phyloP scores from a whole-genome alignment of 2,329 filamentous ascomycete genomes.

The Arthrinium phaeospermum region DNA sequence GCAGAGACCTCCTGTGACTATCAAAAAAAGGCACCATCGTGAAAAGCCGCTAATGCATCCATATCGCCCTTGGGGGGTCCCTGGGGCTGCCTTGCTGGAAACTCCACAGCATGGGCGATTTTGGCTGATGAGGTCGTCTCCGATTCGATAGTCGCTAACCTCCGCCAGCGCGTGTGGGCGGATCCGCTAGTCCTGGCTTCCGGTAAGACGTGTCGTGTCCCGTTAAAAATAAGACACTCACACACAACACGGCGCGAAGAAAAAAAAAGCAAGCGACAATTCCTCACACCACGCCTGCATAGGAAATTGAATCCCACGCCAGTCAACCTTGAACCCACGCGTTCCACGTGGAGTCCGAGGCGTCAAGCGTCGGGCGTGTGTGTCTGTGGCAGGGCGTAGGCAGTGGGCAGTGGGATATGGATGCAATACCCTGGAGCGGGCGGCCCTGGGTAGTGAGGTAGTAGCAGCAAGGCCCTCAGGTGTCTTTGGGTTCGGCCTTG shows the following conservation, averaged over 20 bases:
- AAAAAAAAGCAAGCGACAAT: background rate
- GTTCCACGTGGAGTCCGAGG: constrained; percentile 6
- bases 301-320: constrained; percentile 16
- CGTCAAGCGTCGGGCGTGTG: background rate
- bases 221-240: background rate
- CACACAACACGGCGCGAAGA: background rate
- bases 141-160: constrained; percentile 19
- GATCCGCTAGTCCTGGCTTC: constrained; percentile 18
- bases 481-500: too few relatives aligned
- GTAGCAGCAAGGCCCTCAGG: too few relatives aligned
- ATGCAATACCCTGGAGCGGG: too few relatives aligned
- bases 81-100: constrained; percentile 17
- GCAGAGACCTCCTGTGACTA: constrained; percentile 13
- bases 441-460: too few relatives aligned
- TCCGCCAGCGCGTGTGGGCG: constrained; percentile 15
- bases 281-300: constrained; percentile 12
- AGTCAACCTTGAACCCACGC: background rate
- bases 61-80: constrained; percentile 16
- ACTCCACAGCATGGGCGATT: constrained; percentile 11
- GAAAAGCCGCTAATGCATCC: constrained; percentile 19
- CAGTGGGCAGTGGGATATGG: background rate
- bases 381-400: background rate
- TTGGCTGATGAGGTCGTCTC: constrained; percentile 16
- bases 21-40: constrained; percentile 20
- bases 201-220: constrained; percentile 17